Percentiles rank a stretch among this genome's conserved stretches.
Evolutionary conservation across 306 rosid species (phyloP).

Genomic region (Begonia peltatifolia): DNA sequence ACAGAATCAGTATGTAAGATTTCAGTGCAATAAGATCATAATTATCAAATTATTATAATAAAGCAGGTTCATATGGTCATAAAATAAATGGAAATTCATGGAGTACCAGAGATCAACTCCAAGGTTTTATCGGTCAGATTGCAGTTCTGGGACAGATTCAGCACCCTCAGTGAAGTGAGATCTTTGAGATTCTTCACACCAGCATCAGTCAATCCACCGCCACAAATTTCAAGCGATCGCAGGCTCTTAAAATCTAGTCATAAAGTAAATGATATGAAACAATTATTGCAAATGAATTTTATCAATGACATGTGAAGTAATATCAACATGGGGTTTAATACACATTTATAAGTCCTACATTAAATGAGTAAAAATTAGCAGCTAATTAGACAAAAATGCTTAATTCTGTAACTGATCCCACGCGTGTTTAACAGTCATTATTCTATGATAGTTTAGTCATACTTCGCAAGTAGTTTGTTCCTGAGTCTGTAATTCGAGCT

Average conservation of each 20-base stretch:
- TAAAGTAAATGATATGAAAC: constrained; percentile 3
- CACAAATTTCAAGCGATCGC: constrained; percentile 84
- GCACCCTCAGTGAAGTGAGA: constrained; percentile 56
- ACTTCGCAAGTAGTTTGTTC: constrained; percentile 67
- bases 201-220: constrained; percentile 89
- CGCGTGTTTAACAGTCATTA: no score
- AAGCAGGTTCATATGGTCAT: neutral
- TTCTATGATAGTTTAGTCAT: constrained; percentile 11
- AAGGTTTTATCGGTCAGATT: constrained; percentile 71
- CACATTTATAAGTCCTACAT: no score
- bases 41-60: neutral
- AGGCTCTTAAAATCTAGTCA: constrained; percentile 70
- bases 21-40: neutral
- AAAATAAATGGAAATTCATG: neutral
- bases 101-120: constrained; percentile 73
- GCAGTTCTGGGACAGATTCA: constrained; percentile 86
- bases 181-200: constrained; percentile 79
- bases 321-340: no score
- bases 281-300: neutral
- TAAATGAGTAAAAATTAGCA: no score
- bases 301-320: no score
- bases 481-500: constrained; percentile 75
- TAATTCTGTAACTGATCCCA: no score
- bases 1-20: no score
- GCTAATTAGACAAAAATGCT: no score